Conservation (phyloP, 805 yeast genomes). For the Torulaspora maleeae region DNA sequence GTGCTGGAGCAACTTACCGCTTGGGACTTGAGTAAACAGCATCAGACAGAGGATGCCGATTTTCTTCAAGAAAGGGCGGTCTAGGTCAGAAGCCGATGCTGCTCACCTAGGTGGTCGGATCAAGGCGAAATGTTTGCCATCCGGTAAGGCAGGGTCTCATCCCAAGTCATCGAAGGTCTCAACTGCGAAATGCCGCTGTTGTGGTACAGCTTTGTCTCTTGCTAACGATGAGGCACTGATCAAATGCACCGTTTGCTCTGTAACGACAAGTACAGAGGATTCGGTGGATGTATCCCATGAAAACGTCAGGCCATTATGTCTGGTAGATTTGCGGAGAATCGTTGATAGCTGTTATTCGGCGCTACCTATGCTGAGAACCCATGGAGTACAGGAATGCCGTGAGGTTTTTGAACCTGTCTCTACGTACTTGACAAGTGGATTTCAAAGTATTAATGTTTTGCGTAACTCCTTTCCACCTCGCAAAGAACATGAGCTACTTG, state of each 20-base stretch:
- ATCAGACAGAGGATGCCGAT: background rate
- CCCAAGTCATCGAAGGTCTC: background rate
- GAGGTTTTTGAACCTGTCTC: constrained; percentile 48
- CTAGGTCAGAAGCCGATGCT: background rate
- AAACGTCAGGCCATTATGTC: constrained; percentile 3
- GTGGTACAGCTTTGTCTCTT: constrained; percentile 42
- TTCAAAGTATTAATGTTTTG: constrained; percentile 44
- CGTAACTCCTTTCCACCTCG: constrained; percentile 50
- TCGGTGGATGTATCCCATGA: background rate
- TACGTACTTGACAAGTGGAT: constrained; percentile 42
- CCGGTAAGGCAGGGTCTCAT: background rate
- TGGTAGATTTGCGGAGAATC: constrained; percentile 6
- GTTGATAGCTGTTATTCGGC: constrained; percentile 7
- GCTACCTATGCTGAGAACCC: background rate
- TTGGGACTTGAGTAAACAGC: background rate
- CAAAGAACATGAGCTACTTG: constrained; percentile 36
- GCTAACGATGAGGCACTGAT: constrained; percentile 39
- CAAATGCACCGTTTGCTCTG: constrained; percentile 59
- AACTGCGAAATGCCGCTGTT: constrained; percentile 39
- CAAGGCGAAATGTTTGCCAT: background rate
- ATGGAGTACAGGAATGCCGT: constrained; percentile 14
- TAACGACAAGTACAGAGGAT: constrained; percentile 38
- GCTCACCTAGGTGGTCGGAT: background rate
- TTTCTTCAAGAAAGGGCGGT: background rate
- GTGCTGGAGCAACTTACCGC: background rate